Base-by-base conservation (phyloP, 805 yeast species). In the Candida nanaspora region DNA sequence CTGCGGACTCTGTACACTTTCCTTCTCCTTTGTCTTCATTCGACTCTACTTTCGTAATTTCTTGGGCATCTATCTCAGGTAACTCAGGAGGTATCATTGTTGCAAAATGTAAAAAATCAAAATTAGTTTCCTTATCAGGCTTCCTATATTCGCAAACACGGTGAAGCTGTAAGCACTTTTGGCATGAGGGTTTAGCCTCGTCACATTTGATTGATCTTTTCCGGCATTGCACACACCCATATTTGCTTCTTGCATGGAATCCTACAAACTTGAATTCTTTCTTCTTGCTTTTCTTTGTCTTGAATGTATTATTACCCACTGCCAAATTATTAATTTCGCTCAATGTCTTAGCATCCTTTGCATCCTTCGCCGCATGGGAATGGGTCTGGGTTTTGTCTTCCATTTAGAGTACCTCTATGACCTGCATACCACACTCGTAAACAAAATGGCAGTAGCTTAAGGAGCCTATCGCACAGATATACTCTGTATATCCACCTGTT, bases 121-220 rank as follows among this genome's bases (percentile, higher is more conserved):
- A 34, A 4, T 7, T 3, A 13, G 28, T 20, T 34, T 34, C n/a
- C 51, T 66, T 63, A 8, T 82, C 83, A 1, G 82, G 80, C n/a
- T 55, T 57, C 26, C 86, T 86, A 76, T 84, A 81, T 15, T 82
- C 87, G 57, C 93, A 83, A 1, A 49, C 44, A 11, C 59, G 56
- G 1, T 61, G 58, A 2, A 69, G 57, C 45, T 72, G 76, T 1
- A 52, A 33, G 53, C 94, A 84, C 41, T 71, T 67, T 0, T 69
- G 49, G 50, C 94, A 84, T 0, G 51, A 44, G 0, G 93, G 93
- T 51, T 78, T 80, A 15, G 40, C 46, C 55, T 83, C 91, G 48
- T 80, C 82, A 52, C 94, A 84, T 56, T 84, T 82, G 29, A 78
- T 70, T 53, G 79, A 80, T 26, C 74, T 60, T 32, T 68, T 63